Base-by-base conservation (phyloP, 2,329 filamentous ascomycete genomes). In the Triangularia verruculosa region DNA sequence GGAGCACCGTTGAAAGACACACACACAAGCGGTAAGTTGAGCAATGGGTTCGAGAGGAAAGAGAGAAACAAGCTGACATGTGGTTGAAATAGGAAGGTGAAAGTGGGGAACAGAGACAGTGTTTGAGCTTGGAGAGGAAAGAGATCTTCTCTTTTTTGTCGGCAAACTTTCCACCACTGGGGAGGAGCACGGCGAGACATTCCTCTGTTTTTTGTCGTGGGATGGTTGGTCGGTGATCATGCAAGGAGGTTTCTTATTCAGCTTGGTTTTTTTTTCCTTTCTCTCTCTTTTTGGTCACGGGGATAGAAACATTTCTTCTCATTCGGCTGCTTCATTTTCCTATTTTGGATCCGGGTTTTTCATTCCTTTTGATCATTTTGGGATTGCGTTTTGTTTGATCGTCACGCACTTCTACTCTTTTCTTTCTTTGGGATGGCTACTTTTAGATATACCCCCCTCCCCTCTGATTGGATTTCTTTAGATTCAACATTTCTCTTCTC, bases 391-490 rank as follows among this genome's bases (percentile, higher is more conserved):
- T 63, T 47, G 5, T 27, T 59, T 30, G 61, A 28, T n/a, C 22
- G 28, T 39, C 52, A n/a, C 27, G 28, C 17, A 43, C 8, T 52
- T 57, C 34, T 52, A 51, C 52, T 24, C 20, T 43, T 20, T 57
- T 59, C 47, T 59, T 24, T 57, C 54, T 27, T 61, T 28, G 17
- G 17, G 39, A 47, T 47, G 39, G 12, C 20, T 24, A 17, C 51
- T 65, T 64, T 57, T 61, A 34, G 56, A 64, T 67, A 69, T 69
- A 69, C 67, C 67, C 67, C 58, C 52, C 60, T 53, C 32, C 27
- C n/a, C 34, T 24, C 63, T 62, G 51, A 24, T 54, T 27, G 51
- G 51, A 12, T 8, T 56, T 62, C 4, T 55, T 58, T 64, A 58
- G 55, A 62, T 27, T 61, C 43, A 27, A 57, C 63, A n/a, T 57